Base-by-base conservation (phyloP, 2,329 filamentous ascomycete genomes). In the Pyricularia pennisetigena region DNA sequence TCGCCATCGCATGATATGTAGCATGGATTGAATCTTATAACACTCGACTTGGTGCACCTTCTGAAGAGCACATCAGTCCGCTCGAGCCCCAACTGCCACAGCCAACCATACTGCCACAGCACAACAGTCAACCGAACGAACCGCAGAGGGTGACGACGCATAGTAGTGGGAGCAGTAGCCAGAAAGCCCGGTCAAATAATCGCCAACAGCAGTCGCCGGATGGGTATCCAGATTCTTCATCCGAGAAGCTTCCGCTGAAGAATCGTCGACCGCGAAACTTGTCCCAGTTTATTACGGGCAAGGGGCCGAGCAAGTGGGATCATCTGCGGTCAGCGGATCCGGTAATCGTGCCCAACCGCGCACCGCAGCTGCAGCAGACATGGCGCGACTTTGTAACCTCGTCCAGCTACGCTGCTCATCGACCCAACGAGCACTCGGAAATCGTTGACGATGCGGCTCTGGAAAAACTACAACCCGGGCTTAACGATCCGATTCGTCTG, bases 271-370 rank as follows among this genome's bases (percentile, higher is more conserved):
- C 65, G 26, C 30, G 35, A 16, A 29, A 59, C 12, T 75, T 86
- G 24, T 81, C 82, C 67, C 78, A 79, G 67, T 76, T 86, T 26
- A 79, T 86, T 67, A 78, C 72, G 68, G 77, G 75, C 71, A 81
- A 84, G 71, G 80, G 84, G 63, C 81, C 78, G 32, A 74, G 79
- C 68, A 81, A 76, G 75, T 88, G 85, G 85, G 86, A 88, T 72
- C 85, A 88, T 72, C 75, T 88, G 67, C 83, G 86, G 67, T 83
- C 84, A 2, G 80, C 83, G 41, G 85, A 88, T 69, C 85, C 86
- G 4, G 85, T 88, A 70, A 86, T 88, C 70, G 83, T 87, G 65
- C 79, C 84, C 8, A 72, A 72, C 68, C 70, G 68, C 28, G 69
- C 70, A 28, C 76, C 77, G 68, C 78, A 80, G 14, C 77, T 82